Base-by-base conservation (phyloP, 192 early-diverging fungal species). In the Gamsiella multidivaricata region DNA sequence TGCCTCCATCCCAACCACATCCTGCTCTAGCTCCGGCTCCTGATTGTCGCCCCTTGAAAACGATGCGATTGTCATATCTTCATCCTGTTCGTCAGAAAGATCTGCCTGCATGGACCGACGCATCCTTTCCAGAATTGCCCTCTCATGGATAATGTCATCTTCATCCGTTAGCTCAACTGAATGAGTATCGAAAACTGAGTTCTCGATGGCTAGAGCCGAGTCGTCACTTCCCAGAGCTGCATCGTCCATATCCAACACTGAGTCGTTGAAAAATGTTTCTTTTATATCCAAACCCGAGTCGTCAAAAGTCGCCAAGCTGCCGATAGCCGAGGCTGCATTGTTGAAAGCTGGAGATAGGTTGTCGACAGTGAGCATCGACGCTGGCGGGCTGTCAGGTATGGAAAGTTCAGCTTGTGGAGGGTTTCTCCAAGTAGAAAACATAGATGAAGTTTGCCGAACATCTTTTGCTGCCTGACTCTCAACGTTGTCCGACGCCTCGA, bases 321-420 rank as follows among this genome's bases (percentile, higher is more conserved):
- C n/a, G n/a, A n/a, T n/a, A n/a, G n/a, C n/a, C n/a, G n/a, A n/a
- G n/a, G n/a, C n/a, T n/a, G n/a, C n/a, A n/a, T n/a, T n/a, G n/a
- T n/a, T n/a, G n/a, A n/a, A n/a, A 10, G 52, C 52, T 33, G 31
- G 28, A 23, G 52, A 18, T 53, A 5, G 52, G 5, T 20, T 49
- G 46, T 49, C 37, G 12, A 9, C 37, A 12, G 46, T 23, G 52
- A 28, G 31, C 22, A 54, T 7, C 5, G 32, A 10, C 5, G 10
- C 31, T 56, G 64, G 37, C 8, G 56, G 11, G 32, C n/a, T 54
- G 1, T 45, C 3, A 23, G 50, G 63, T n/a, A 66, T 54, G 5
- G 64, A 29, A 1, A 65, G 41, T 9, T 32, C 26, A 11, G 51
- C 36, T 36, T 65, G 63, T 3, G 63, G 63, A 11, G 63, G 50